Evolutionary conservation across 352 stramenopile genomes (phyloP).

Genomic region (Paralagenidium karlingii): DNA sequence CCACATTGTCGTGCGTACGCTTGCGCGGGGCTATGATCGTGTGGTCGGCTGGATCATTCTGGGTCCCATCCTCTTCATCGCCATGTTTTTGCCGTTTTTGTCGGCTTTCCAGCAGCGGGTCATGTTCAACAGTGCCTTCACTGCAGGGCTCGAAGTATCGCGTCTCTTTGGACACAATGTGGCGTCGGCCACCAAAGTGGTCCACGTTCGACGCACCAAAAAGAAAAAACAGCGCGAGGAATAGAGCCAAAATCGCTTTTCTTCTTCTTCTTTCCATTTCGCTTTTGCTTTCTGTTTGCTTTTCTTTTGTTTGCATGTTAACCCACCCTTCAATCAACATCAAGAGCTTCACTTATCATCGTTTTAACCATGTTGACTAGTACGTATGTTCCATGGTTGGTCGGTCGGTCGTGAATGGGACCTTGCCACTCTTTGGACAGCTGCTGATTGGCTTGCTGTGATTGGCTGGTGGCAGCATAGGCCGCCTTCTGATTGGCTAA

Average conservation of each 20-base stretch:
- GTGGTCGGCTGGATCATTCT: conserved; percentile 20
- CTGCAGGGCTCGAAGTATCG: conserved; percentile 38
- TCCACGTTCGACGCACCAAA: conserved; percentile 15
- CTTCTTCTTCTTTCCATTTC: conserved; percentile 1
- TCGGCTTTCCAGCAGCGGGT: conserved; percentile 25
- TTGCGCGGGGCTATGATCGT: conserved; percentile 15
- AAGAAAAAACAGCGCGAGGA: conserved; percentile 14
- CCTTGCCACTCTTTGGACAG: too few relatives aligned
- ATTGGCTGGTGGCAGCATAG: too few relatives aligned
- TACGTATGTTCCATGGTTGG: too few relatives aligned
- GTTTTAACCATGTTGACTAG: too few relatives aligned
- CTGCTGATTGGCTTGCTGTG: too few relatives aligned
- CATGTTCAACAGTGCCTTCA: conserved; percentile 60
- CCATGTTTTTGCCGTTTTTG: conserved; percentile 30
- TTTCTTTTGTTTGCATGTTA: too few relatives aligned
- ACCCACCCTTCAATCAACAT: too few relatives aligned
- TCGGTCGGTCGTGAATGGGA: too few relatives aligned
- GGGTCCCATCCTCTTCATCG: conserved; percentile 19
- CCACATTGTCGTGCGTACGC: conserved; percentile 12
- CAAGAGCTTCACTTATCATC: too few relatives aligned
- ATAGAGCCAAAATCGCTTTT: conserved; percentile 1
- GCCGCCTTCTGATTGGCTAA: too few relatives aligned
- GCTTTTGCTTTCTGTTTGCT: too few relatives aligned
- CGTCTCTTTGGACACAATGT: conserved; percentile 14
- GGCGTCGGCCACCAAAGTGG: conserved; percentile 13